Evolutionary conservation across 805 yeast species (phyloP).

Genomic region (Starmerella gropengiesseri): DNA sequence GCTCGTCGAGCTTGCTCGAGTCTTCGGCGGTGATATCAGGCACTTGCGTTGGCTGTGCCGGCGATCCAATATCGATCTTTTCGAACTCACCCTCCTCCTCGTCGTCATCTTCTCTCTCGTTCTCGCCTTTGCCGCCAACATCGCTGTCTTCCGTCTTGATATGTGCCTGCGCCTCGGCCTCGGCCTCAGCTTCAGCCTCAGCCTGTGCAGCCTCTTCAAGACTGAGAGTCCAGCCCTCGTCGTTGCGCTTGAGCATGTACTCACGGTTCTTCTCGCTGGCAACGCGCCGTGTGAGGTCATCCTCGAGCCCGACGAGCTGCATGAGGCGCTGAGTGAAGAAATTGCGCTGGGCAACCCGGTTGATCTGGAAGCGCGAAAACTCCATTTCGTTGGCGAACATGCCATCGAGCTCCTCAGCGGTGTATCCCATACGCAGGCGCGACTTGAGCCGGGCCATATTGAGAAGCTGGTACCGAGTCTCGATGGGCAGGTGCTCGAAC

Average conservation of each 20-base stretch:
- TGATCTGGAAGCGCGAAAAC: constrained; percentile 84
- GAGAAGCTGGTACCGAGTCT: constrained; percentile 78
- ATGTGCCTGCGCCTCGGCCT: background rate
- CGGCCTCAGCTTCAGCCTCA: constrained; percentile 16
- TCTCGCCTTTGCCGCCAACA: background rate
- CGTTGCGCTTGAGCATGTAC: constrained; percentile 63
- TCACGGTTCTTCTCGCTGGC: constrained; percentile 74
- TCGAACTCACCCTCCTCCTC: constrained; percentile 47
- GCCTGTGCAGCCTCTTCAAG: constrained; percentile 38
- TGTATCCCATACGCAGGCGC: constrained; percentile 86
- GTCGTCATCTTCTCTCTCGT: background rate
- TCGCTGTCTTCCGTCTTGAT: background rate
- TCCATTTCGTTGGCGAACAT: constrained; percentile 80
- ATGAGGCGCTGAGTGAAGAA: constrained; percentile 78
- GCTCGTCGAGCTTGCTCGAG: constrained; percentile 11
- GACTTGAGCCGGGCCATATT: constrained; percentile 76
- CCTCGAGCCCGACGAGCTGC: constrained; percentile 71
- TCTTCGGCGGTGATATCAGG: constrained; percentile 13
- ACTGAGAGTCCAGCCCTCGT: constrained; percentile 75
- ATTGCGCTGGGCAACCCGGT: constrained; percentile 85
- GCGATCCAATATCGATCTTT: constrained; percentile 45
- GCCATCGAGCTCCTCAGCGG: constrained; percentile 73
- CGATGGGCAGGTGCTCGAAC: constrained; percentile 63
- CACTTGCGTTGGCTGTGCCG: background rate
- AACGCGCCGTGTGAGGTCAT: constrained; percentile 41